Evolutionary conservation across 1,284 basidiomycete species (phyloP).

Genomic region (Chondrostereum purpureum): DNA sequence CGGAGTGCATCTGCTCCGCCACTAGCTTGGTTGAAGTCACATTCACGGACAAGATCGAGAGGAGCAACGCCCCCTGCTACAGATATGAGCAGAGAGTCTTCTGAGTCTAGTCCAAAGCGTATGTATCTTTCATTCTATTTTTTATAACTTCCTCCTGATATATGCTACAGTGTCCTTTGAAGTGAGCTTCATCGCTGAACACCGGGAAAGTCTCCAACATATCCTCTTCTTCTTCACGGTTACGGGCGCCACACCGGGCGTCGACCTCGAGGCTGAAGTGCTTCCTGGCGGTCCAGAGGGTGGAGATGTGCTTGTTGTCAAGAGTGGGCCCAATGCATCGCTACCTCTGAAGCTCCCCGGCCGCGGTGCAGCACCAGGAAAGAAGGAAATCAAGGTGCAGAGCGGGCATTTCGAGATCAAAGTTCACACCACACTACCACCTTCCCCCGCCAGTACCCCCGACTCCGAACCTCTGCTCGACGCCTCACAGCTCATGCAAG

Average conservation of each 20-base stretch:
- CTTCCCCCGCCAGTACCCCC: constrained; percentile 15
- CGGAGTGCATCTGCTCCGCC: constrained; percentile 71
- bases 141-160: constrained; percentile 15
- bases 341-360: constrained; percentile 62
- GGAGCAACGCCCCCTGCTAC: constrained; percentile 7
- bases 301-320: constrained; percentile 53
- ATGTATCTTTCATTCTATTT: constrained; percentile 4
- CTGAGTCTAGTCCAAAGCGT: neutral
- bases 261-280: constrained; percentile 58
- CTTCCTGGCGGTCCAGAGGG: constrained; percentile 34
- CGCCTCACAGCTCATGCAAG: constrained; percentile 50
- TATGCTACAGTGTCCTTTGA: constrained; percentile 37
- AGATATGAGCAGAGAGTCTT: neutral
- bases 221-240: constrained; percentile 64
- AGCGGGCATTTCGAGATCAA: constrained; percentile 69
- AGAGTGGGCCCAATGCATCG: constrained; percentile 49
- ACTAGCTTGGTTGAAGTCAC: constrained; percentile 45
- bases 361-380: constrained; percentile 50
- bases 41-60: constrained; percentile 15
- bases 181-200: constrained; percentile 72
- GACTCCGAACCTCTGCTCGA: constrained; percentile 52
- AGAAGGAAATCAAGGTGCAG: constrained; percentile 50
- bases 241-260: constrained; percentile 36
- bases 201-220: constrained; percentile 76
- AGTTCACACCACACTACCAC: constrained; percentile 33